Percentiles rank a stretch among this genome's conserved stretches.
phyloP scores from a whole-genome alignment of 1,284 basidiomycete species.

The Cryptococcus depauperatus region DNA sequence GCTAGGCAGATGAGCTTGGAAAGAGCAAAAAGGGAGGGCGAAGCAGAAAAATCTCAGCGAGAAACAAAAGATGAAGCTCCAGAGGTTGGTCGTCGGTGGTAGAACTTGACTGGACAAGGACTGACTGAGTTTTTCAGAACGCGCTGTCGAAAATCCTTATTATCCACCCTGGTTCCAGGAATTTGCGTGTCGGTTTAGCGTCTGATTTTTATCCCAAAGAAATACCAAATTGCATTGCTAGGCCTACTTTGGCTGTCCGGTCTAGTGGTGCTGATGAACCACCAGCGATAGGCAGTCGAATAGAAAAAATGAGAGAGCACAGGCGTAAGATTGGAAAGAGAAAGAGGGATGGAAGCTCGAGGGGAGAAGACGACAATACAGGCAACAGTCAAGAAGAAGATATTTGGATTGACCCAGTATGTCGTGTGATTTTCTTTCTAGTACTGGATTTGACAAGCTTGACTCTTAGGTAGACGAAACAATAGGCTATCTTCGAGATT shows the following conservation, averaged over 20 bases:
- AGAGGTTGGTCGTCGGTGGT: constrained; percentile 16
- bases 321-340: constrained; percentile 13
- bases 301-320: constrained; percentile 9
- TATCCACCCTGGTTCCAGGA: constrained; percentile 87
- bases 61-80: constrained; percentile 13
- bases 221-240: constrained; percentile 43
- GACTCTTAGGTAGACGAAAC: constrained; percentile 59
- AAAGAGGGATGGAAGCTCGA: no score
- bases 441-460: neutral
- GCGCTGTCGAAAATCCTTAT: constrained; percentile 50
- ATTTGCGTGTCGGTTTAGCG: constrained; percentile 77
- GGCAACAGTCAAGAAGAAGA: neutral
- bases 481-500: constrained; percentile 61
- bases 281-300: constrained; percentile 23
- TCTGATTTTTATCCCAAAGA: constrained; percentile 55
- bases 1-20: constrained; percentile 28
- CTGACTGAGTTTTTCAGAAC: constrained; percentile 3
- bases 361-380: constrained; percentile 8
- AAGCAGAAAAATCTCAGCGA: constrained; percentile 10
- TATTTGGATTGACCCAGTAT: constrained; percentile 18
- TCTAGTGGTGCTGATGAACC: constrained; percentile 19
- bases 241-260: constrained; percentile 11
- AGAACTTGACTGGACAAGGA: no score
- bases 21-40: constrained; percentile 18
- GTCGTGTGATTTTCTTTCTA: constrained; percentile 2